Conservation (phyloP, 345 rosid species). For the Arabidopsis thaliana region DNA sequence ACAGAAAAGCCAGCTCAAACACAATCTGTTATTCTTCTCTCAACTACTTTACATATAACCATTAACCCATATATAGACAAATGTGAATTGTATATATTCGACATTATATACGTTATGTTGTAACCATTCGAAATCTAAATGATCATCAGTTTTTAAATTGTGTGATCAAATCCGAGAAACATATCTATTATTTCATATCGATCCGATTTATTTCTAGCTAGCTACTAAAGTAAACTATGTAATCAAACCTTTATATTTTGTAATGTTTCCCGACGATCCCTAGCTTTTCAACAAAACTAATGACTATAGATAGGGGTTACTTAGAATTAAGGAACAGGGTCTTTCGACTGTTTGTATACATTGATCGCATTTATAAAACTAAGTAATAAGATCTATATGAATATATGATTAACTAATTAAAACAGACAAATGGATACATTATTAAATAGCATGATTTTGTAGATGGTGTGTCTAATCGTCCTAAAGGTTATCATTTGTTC, state of each 20-base stretch:
- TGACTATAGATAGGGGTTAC: too few species aligned
- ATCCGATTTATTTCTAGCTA: not conserved
- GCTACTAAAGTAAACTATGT: not conserved
- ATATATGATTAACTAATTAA: too few species aligned
- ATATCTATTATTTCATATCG: not conserved
- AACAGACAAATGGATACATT: not conserved
- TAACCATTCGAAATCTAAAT: slow-evolving; percentile 9
- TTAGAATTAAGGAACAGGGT: not conserved
- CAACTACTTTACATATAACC: slow-evolving; percentile 5
- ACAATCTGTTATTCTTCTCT: slow-evolving; percentile 18
- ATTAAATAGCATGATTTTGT: slow-evolving; percentile 20
- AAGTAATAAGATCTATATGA: not conserved
- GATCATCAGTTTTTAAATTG: not conserved
- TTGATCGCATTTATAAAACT: not conserved
- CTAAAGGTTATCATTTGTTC: not conserved
- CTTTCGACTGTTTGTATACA: slow-evolving; percentile 3
- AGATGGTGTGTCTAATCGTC: slow-evolving; percentile 9
- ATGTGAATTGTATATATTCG: not conserved
- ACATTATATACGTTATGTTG: not conserved
- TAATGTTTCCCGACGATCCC: not conserved
- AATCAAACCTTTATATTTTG: not conserved
- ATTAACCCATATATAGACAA: not conserved
- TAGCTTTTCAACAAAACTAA: not conserved
- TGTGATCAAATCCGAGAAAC: not conserved
- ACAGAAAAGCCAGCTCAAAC: slow-evolving; percentile 31